Evolutionary conservation across 1,284 basidiomycete species (phyloP), one percentile per base, ranked within the genome.

Genomic region (Melampsora americana): DNA sequence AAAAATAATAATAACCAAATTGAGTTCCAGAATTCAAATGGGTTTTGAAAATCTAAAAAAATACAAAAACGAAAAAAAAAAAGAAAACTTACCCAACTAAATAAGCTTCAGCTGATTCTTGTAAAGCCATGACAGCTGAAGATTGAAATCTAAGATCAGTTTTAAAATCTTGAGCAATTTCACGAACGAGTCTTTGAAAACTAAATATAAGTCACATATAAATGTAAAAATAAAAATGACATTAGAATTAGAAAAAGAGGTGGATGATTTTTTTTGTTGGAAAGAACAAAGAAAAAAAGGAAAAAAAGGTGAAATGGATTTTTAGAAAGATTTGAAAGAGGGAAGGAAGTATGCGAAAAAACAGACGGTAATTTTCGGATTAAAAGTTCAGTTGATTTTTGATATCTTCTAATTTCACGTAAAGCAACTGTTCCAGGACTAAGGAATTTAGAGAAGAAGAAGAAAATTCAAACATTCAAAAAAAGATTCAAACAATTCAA

Each of bases 51-150:
- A 61, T 5, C 9, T 32, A 39, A 18, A 18, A n/a, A 61, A 30
- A 61, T 30, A 30, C 11, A 30, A 30, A 35, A 18, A 23, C 23
- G 42, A 1, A 14, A 14, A 23, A n/a, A 1, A 2, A 14, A 23
- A 48, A 9, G 42, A 1, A 30, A 46, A 59, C 66, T 64, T 16
- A 69, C 32, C 80, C 80, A 79, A 85, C 85, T 62, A 85, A 83
- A 84, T 87, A 86, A 35, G 86, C 87, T 84, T 91, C 90, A 69
- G 91, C 92, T n/a, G n/a, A n/a, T n/a, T n/a, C n/a, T n/a, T n/a
- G n/a, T n/a, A n/a, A 84, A 5, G 89, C 89, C 85, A 87, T 85
- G 76, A 91, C 89, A 80, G 88, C 90, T 76, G 87, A 90, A 46
- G 88, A 90, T 85, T 90, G 89, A 87, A 90, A 90, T 77, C 89